A percentile compares a stretch with the other conserved stretches of the same genome.
These are phyloP conservation scores for Mitragyna speciosa DNA, from an alignment of 257 asterid species.

Conservation along the genomic window DNA sequence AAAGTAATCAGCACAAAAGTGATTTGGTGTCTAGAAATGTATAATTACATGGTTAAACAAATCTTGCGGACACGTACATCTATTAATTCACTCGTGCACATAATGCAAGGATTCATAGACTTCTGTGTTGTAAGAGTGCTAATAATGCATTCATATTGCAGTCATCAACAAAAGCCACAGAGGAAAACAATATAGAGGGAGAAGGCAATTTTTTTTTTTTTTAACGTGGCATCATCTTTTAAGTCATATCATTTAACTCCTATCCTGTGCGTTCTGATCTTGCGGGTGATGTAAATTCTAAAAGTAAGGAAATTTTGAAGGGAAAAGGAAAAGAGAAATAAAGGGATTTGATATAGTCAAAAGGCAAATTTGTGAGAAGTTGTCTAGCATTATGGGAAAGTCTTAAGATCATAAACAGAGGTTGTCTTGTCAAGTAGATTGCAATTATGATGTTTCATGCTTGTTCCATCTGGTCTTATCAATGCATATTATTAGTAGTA, in stretches of 20 bases:
- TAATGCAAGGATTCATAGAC: background rate
- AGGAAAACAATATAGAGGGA: background rate
- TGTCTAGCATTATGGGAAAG: constrained; percentile 17
- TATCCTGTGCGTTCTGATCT: background rate
- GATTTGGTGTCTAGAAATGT: constrained; percentile 13
- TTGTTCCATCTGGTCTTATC: constrained; percentile 3
- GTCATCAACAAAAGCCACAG: background rate
- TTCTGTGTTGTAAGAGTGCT: background rate
- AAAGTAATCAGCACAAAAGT: constrained; percentile 2
- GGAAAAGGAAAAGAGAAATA: background rate
- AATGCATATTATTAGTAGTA: background rate
- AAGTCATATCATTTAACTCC: background rate
- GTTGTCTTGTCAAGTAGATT: constrained; percentile 11
- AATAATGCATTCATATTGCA: background rate
- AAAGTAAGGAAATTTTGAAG: background rate
- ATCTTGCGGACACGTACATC: background rate
- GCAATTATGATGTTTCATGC: constrained; percentile 14
- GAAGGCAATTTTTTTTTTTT: too few species aligned
- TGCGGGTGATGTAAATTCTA: background rate
- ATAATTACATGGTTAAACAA: background rate
- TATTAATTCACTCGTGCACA: background rate
- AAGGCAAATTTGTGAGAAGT: constrained; percentile 5
- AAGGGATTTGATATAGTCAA: background rate
- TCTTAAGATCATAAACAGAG: background rate
- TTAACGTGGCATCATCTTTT: too few species aligned